Evolutionary conservation across 2,329 filamentous ascomycete species (phyloP).

Genomic region (Hypoxylon sp.): DNA sequence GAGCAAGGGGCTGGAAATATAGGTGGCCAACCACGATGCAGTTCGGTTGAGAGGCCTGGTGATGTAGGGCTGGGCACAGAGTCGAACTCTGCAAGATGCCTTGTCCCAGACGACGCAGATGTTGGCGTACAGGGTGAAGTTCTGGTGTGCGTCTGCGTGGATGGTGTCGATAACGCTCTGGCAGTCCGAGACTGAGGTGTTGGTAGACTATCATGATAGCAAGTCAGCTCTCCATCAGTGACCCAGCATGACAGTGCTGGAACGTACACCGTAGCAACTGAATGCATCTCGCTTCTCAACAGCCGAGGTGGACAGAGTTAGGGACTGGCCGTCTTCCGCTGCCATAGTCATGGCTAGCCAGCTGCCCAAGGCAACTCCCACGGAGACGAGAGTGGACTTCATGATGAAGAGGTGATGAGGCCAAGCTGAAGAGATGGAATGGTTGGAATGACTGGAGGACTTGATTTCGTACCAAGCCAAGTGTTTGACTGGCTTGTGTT

Average conservation of each 20-base stretch:
- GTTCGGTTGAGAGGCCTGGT: slow-evolving; percentile 39
- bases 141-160: slow-evolving; percentile 27
- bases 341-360: slow-evolving; percentile 3
- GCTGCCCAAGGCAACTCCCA: slow-evolving; percentile 11
- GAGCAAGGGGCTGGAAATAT: slow-evolving; percentile 37
- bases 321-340: not conserved
- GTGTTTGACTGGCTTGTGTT: not conserved
- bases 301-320: not conserved
- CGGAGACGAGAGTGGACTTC: slow-evolving; percentile 12
- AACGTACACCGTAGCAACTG: slow-evolving; percentile 42
- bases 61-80: slow-evolving; percentile 42
- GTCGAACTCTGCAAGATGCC: slow-evolving; percentile 39
- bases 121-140: slow-evolving; percentile 37
- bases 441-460: not conserved
- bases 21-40: slow-evolving; percentile 40
- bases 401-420: slow-evolving; percentile 18
- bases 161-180: slow-evolving; percentile 38
- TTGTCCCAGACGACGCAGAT: slow-evolving; percentile 41
- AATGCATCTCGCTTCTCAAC: slow-evolving; percentile 42
- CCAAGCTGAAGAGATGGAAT: not conserved
- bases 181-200: slow-evolving; percentile 38
- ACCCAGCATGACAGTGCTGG: not conserved
- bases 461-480: not conserved
- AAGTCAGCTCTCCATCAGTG: not conserved
- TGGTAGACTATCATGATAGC: slow-evolving; percentile 27